Evolutionary conservation across 768 basidiomycete species (phyloP), one percentile per base, ranked within the genome.

Genomic region (Pulveroboletus sp.): DNA sequence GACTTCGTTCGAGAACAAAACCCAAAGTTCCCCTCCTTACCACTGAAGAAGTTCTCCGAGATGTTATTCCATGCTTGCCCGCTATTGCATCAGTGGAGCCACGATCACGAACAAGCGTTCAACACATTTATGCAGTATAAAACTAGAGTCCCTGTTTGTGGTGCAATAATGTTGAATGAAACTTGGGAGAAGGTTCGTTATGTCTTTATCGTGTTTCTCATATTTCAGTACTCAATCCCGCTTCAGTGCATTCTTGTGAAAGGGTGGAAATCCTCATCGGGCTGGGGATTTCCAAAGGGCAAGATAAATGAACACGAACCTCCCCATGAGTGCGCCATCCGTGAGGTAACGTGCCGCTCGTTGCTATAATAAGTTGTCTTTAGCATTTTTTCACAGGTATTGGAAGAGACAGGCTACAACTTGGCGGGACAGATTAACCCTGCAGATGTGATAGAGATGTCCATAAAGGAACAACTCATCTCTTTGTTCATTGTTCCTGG

Each of bases 281-380:
- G 93, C 7, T 99, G 96, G 96, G 88, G 92, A n/a, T 99, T 98
- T 69, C 96, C 96, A 7, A 90, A 95, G 66, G 96, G 96, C n/a
- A 99, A 99, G 72, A 98, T 98, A 68, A 99, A 99, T 61, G 86
- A 94, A 66, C 81, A 88, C 52, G 96, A 99, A 66, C 82, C 86
- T 8, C 80, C 84, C 49, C 77, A 79, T 43, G 78, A 77, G 47
- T 99, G 96, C 69, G 96, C 95, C 3, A 77, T 89, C 47, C 83
- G 96, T 67, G 96, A 99, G 74, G 95, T 94, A 54, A 47, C 81
- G 51, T 46, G 47, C 21, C 21, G 32, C 37, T 27, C 35, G n/a
- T 42, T 18, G 18, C 21, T 24, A 24, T 26, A 38, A 32, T 10
- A 39, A 30, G n/a, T 21, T 30, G 35, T 58, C 18, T 52, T 59